Conservation (phyloP, 2,329 filamentous ascomycete species). For the Diaporthe eres region DNA sequence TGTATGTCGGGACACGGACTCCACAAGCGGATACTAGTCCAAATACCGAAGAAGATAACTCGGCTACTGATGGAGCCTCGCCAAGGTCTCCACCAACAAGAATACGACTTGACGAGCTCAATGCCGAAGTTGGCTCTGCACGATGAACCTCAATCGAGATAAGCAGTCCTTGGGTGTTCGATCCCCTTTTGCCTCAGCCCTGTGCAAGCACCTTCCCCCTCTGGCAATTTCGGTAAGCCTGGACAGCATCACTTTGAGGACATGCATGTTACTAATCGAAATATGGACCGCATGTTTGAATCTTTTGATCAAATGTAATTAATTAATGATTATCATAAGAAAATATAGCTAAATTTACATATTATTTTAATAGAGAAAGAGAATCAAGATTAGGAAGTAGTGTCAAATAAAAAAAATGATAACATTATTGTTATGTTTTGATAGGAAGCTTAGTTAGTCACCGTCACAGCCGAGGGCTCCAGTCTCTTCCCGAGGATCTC, state of each 20-base stretch:
- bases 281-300: too few species aligned
- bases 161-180: not conserved
- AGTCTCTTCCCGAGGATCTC: not conserved
- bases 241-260: not conserved
- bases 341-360: too few species aligned
- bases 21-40: not conserved
- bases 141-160: not conserved
- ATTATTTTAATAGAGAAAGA: too few species aligned
- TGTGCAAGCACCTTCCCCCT: not conserved
- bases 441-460: not conserved
- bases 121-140: not conserved
- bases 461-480: not conserved
- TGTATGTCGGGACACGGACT: not conserved
- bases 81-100: not conserved
- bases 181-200: not conserved
- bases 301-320: too few species aligned
- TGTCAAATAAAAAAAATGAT: too few species aligned
- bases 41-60: conserved; percentile 6
- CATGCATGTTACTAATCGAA: not conserved
- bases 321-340: too few species aligned
- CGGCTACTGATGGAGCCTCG: not conserved
- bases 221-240: not conserved
- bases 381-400: too few species aligned
- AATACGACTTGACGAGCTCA: not conserved
- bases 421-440: not conserved